A percentile compares a stretch with the other conserved stretches of the same genome.
phyloP scores from a whole-genome alignment of 1,284 basidiomycete species.

The Cutaneotrichosporon spelunceum region DNA sequence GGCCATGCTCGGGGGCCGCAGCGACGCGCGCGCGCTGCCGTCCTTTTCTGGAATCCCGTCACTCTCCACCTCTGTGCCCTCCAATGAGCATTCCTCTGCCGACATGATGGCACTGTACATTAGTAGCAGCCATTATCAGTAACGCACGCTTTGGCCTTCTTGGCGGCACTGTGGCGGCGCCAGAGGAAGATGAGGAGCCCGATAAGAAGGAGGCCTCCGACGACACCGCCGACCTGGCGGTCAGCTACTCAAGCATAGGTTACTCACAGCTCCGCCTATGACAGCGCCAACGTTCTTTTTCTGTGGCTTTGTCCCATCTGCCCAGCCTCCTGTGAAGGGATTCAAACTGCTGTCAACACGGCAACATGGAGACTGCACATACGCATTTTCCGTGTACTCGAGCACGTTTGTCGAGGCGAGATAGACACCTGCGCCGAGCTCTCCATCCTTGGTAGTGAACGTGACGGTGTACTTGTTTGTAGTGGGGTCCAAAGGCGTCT shows the following conservation, averaged over 20 bases:
- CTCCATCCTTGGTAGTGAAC: not conserved
- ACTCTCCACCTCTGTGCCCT: not conserved
- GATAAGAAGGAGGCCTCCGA: not conserved
- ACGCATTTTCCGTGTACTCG: not conserved
- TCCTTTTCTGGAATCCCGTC: not conserved
- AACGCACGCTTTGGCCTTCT: not conserved
- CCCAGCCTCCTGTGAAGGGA: not conserved
- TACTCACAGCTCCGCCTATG: slow-evolving; percentile 2
- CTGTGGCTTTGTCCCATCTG: not conserved
- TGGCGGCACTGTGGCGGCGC: not conserved
- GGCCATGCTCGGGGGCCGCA: not conserved
- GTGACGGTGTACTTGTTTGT: not conserved
- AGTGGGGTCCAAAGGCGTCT: not conserved
- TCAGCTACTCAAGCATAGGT: not conserved
- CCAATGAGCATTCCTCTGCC: not conserved
- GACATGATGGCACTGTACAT: not conserved
- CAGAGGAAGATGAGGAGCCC: not conserved
- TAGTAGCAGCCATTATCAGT: not conserved
- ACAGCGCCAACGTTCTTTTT: not conserved
- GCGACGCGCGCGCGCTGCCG: not conserved
- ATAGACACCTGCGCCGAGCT: not conserved
- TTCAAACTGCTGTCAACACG: not conserved
- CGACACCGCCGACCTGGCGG: not conserved
- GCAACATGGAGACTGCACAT: not conserved
- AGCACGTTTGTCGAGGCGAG: not conserved